Percentiles rank a stretch among this genome's conserved stretches.
These are phyloP conservation scores for Clarireedia hainanense DNA, from an alignment of 2,329 filamentous ascomycete species.

Conservation along the genomic window DNA sequence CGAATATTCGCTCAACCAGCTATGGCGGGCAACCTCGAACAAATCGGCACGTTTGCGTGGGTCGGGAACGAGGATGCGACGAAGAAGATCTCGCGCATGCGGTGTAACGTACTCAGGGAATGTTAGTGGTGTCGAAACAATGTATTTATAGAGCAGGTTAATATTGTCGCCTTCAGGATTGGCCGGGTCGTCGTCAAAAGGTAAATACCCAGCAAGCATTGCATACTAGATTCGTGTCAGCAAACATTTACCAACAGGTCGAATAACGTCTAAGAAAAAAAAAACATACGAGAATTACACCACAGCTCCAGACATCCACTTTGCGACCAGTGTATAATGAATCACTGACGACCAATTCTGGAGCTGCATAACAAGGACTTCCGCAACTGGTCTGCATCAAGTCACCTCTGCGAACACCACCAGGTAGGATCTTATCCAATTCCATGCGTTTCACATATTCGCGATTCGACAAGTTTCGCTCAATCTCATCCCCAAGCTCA, in stretches of 20 bases:
- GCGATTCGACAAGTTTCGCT: conserved; percentile 76
- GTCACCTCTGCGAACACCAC: conserved; percentile 77
- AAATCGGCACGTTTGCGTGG: conserved; percentile 90
- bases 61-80: conserved; percentile 90
- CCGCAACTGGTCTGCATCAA: conserved; percentile 99
- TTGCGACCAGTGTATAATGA: conserved; percentile 95
- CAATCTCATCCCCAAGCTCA: conserved; percentile 83
- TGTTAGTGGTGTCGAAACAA: conserved; percentile 90
- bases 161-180: conserved; percentile 99
- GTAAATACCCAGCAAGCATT: conserved; percentile 95
- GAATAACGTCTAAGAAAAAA: background rate
- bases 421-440: conserved; percentile 69
- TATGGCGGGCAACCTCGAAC: conserved; percentile 95
- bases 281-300: conserved; percentile 82
- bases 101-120: conserved; percentile 99
- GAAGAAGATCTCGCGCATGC: conserved; percentile 84
- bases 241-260: conserved; percentile 2
- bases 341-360: conserved; percentile 94
- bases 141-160: conserved; percentile 98
- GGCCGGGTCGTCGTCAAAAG: conserved; percentile 95
- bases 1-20: conserved; percentile 96
- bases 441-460: conserved; percentile 81
- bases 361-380: conserved; percentile 94
- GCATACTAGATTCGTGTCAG: conserved; percentile 61
- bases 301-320: conserved; percentile 98